Base-by-base conservation (phyloP, 2,329 filamentous ascomycete species). In the Neopestalotiopsis sp. region DNA sequence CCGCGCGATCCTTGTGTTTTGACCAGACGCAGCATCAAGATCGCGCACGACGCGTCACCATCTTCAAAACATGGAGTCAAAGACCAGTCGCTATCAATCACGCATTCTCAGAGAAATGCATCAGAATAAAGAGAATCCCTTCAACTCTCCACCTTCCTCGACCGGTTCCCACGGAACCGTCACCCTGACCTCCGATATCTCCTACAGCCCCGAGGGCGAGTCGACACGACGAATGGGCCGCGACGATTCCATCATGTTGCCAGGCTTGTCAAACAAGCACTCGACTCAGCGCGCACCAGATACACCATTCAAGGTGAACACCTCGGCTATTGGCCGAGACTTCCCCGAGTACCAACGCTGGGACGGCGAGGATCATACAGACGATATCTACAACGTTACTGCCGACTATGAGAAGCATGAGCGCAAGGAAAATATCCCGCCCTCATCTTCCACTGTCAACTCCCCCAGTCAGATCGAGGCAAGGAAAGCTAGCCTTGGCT, bases 71-170 rank as follows among this genome's bases (percentile, higher is more conserved):
- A 76, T 76, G 77, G 77, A 76, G 62, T 72, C 75, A 63, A 75
- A 75, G 67, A 72, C 71, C 12, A 72, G 71, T 57, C 72, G 72
- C 69, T 75, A 76, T 67, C 73, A 75, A 34, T 79, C 77, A 32
- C 77, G 77, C 72, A 78, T 78, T 71, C 75, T 79, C 70, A 73
- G 77, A 71, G 77, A 79, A 74, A 78, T 78, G 77, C 75, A 76
- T 71, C 76, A 78, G 30, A 73, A 77, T 72, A 76, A 68, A 76
- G 82, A 86, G 69, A 86, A 88, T 76, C 86, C 86, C 5, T 88
- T 88, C 79, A 87, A 86, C 78, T 88, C 86, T 24, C 87, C 87
- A 4, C 86, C 86, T 24, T 88, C 86, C 6, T 89, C 86, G 6
- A 88, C 86, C 38, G 86, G 86, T 67, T 86, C 85, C 66, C 86